Conservation (phyloP, 495 filamentous ascomycete genomes). For the Achaetomiella virescens region DNA sequence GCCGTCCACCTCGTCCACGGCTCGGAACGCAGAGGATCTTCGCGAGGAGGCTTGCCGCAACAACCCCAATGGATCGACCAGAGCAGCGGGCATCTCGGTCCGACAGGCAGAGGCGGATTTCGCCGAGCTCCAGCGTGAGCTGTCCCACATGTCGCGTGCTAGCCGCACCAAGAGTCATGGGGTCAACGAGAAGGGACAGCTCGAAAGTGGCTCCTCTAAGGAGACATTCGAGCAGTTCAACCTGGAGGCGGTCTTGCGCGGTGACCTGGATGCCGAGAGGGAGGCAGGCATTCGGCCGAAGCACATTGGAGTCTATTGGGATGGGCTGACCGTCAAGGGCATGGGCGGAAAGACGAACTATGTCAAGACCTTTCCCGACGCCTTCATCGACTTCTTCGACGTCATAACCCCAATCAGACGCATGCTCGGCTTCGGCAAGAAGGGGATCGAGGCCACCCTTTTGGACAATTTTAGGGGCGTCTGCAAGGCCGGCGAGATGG, state of each 20-base stretch:
- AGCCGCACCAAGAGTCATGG: slow-evolving; percentile 35
- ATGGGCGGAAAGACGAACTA: slow-evolving; percentile 69
- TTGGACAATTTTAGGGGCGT: slow-evolving; percentile 49
- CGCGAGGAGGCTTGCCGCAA: slow-evolving; percentile 39
- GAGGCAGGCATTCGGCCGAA: slow-evolving; percentile 75
- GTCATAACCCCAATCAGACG: slow-evolving; percentile 52
- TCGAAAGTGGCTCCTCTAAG: slow-evolving; percentile 40
- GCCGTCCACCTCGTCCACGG: slow-evolving; percentile 37
- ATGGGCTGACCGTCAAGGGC: slow-evolving; percentile 69
- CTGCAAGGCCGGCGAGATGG: slow-evolving; percentile 77
- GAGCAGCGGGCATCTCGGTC: slow-evolving; percentile 56
- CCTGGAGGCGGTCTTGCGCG: slow-evolving; percentile 61
- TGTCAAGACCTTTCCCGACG: slow-evolving; percentile 78
- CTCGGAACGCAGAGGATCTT: slow-evolving; percentile 37
- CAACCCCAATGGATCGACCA: slow-evolving; percentile 49
- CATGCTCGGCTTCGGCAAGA: slow-evolving; percentile 54
- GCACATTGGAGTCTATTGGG: slow-evolving; percentile 74
- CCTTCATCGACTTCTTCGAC: slow-evolving; percentile 72
- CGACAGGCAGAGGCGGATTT: slow-evolving; percentile 71
- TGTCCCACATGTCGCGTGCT: slow-evolving; percentile 58
- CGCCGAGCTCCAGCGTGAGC: slow-evolving; percentile 63
- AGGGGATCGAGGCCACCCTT: slow-evolving; percentile 59
- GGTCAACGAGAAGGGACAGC: slow-evolving; percentile 37
- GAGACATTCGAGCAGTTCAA: slow-evolving; percentile 59
- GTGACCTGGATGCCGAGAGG: slow-evolving; percentile 60